Evolutionary conservation across 495 filamentous ascomycete genomes (phyloP).

Genomic region (Usnea hakonensis): DNA sequence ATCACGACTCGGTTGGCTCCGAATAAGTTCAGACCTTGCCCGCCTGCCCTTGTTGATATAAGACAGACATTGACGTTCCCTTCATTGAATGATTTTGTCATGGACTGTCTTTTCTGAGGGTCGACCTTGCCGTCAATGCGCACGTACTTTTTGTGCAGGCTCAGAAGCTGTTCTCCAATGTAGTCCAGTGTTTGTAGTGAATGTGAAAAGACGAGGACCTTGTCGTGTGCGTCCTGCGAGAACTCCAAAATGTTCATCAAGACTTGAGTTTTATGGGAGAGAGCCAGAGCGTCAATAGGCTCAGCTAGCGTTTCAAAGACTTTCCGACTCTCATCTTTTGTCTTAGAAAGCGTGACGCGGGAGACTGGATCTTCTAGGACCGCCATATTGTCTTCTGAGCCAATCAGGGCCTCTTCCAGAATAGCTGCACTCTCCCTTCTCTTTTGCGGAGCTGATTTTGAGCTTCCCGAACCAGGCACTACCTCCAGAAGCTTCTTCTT

Average conservation of each 20-base stretch:
- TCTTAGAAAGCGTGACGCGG: conserved; percentile 28
- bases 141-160: conserved; percentile 35
- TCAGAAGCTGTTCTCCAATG: conserved; percentile 48
- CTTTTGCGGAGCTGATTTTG: not conserved
- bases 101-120: conserved; percentile 46
- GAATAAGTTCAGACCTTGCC: conserved; percentile 71
- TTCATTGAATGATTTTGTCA: conserved; percentile 60
- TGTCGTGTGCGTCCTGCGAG: conserved; percentile 54
- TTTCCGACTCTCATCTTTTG: conserved; percentile 26
- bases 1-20: conserved; percentile 85
- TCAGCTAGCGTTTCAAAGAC: conserved; percentile 30
- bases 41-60: conserved; percentile 77
- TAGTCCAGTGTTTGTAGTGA: conserved; percentile 61
- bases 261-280: conserved; percentile 61
- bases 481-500: conserved; percentile 41
- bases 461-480: not conserved
- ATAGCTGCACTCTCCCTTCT: not conserved
- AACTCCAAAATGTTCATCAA: conserved; percentile 58
- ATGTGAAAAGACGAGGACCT: conserved; percentile 70
- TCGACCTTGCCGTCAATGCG: conserved; percentile 60
- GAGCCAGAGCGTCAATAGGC: conserved; percentile 29
- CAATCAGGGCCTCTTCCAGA: not conserved
- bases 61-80: conserved; percentile 51
- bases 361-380: conserved; percentile 28
- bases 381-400: conserved; percentile 24